phyloP scores from a whole-genome alignment of 2,329 filamentous ascomycete genomes.

The Aureobasidium lini region DNA sequence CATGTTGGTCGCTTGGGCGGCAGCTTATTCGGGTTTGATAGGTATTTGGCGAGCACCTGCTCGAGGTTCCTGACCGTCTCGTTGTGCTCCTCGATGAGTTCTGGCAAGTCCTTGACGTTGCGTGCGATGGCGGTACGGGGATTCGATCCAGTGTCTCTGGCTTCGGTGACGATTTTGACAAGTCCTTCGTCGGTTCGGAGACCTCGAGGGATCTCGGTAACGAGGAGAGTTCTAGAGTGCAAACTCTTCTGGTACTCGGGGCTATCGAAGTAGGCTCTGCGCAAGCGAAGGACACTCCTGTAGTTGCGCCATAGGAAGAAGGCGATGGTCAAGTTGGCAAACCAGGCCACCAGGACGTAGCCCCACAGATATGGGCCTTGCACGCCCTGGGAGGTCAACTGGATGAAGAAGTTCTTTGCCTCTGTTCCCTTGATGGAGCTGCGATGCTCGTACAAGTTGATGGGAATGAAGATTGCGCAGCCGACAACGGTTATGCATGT shows the following conservation, averaged over 20 bases:
- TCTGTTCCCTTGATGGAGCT: slow-evolving; percentile 21
- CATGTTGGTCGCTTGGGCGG: slow-evolving; percentile 71
- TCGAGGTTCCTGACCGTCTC: slow-evolving; percentile 76
- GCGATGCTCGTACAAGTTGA: slow-evolving; percentile 52
- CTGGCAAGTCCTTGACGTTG: slow-evolving; percentile 84
- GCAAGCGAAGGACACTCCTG: slow-evolving; percentile 59
- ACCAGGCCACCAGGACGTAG: slow-evolving; percentile 51
- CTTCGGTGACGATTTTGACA: slow-evolving; percentile 69
- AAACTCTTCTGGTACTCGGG: slow-evolving; percentile 82
- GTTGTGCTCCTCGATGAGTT: slow-evolving; percentile 77
- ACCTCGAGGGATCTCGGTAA: slow-evolving; percentile 77
- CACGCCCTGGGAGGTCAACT: slow-evolving; percentile 51
- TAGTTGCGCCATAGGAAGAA: slow-evolving; percentile 91
- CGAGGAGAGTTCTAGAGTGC: slow-evolving; percentile 60
- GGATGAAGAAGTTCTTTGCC: slow-evolving; percentile 39
- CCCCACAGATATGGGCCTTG: slow-evolving; percentile 48
- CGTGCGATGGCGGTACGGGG: slow-evolving; percentile 77
- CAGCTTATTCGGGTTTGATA: slow-evolving; percentile 76
- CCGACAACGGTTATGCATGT: slow-evolving; percentile 63
- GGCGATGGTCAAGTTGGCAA: slow-evolving; percentile 67
- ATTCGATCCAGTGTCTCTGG: slow-evolving; percentile 70
- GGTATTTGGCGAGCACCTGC: slow-evolving; percentile 75
- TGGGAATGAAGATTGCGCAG: slow-evolving; percentile 69
- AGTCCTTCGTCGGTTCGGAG: slow-evolving; percentile 79
- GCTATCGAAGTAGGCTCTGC: slow-evolving; percentile 74